These are phyloP conservation scores for Sporobolomyces roseus DNA, from an alignment of 768 basidiomycete genomes.

Conservation along the genomic window DNA sequence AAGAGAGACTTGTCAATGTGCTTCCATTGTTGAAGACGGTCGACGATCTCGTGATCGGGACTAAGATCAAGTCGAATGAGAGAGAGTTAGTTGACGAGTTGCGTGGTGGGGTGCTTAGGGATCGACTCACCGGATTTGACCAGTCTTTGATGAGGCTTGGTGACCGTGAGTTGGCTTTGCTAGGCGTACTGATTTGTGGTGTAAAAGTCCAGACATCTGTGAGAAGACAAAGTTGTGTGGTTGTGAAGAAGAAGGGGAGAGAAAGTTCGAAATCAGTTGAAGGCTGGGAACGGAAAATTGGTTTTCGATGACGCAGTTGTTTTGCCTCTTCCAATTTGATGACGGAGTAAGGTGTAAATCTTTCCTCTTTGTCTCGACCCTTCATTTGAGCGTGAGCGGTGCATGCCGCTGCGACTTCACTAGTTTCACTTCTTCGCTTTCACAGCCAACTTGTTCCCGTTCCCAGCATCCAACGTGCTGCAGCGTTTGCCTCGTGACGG, in stretches of 20 bases:
- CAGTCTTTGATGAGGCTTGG: conserved; percentile 20
- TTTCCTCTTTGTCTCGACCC: too few relatives aligned
- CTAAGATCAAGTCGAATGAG: background rate
- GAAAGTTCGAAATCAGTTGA: background rate
- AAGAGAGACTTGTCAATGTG: conserved; percentile 38
- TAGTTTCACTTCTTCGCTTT: too few relatives aligned
- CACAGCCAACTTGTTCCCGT: too few relatives aligned
- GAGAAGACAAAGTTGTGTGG: background rate
- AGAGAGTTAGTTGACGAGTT: background rate
- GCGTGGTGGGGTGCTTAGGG: background rate
- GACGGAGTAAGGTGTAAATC: too few relatives aligned
- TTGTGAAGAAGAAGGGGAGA: conserved; percentile 2
- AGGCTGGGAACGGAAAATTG: background rate
- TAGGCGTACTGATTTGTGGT: conserved; percentile 32
- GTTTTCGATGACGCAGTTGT: too few relatives aligned
- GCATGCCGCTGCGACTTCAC: too few relatives aligned
- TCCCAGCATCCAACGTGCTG: too few relatives aligned
- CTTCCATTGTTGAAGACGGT: conserved; percentile 39
- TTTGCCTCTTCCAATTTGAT: too few relatives aligned
- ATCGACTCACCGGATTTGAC: conserved; percentile 29
- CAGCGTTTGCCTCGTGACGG: too few relatives aligned
- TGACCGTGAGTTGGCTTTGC: conserved; percentile 37
- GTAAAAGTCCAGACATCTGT: conserved; percentile 26
- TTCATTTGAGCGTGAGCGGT: too few relatives aligned
- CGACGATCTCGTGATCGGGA: conserved; percentile 32